Percentiles rank a stretch among this genome's conserved stretches.
Evolutionary conservation across 129 eudicot species (phyloP).

Genomic region (Flaveria trinervia): DNA sequence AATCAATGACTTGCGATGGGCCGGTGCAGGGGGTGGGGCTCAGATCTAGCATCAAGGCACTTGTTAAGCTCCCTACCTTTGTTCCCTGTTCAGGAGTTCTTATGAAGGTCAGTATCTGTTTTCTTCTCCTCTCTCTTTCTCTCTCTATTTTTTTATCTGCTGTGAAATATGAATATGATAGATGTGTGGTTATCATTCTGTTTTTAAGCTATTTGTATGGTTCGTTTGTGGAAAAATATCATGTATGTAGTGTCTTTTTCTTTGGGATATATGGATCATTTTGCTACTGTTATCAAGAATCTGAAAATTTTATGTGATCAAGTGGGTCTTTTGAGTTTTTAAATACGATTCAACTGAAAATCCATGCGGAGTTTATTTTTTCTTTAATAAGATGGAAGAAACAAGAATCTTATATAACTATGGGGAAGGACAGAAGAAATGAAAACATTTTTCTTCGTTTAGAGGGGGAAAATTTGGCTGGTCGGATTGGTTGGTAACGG

Average conservation of each 20-base stretch:
- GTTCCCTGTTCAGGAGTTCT: constrained; percentile 17
- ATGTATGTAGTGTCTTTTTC: neutral
- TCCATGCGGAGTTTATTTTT: neutral
- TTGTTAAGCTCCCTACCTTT: constrained; percentile 13
- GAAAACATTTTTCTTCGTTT: neutral
- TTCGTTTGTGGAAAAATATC: neutral
- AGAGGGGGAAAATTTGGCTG: neutral
- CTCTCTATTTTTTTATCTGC: no score
- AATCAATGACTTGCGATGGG: constrained; percentile 31
- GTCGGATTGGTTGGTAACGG: neutral
- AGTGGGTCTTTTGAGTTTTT: neutral
- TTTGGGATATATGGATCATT: neutral
- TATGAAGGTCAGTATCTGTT: constrained; percentile 23
- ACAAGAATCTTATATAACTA: neutral
- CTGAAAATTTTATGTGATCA: neutral
- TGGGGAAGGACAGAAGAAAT: neutral
- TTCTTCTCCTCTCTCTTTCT: neutral
- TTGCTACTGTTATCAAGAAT: neutral
- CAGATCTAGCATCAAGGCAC: constrained; percentile 33
- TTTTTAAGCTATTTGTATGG: neutral
- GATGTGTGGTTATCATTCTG: no score
- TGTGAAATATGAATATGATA: neutral
- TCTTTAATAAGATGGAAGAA: neutral
- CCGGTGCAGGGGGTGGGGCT: constrained; percentile 41
- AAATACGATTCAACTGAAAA: neutral